These are phyloP conservation scores for Auriculariales sp. DNA, from an alignment of 768 basidiomycete species.

Conservation along the genomic window DNA sequence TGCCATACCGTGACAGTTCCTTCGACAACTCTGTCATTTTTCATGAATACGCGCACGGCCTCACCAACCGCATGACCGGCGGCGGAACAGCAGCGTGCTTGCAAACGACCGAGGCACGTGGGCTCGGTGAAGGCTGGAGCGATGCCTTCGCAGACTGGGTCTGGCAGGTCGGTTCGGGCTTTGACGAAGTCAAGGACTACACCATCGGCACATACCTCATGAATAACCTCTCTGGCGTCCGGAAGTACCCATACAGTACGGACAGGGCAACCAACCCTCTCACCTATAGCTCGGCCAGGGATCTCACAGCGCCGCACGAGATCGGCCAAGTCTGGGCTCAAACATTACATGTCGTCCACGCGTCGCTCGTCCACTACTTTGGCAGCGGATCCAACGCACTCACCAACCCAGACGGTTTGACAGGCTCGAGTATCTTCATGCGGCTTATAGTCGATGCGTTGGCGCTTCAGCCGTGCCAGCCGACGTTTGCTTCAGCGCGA, in stretches of 20 bases:
- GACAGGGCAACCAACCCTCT: conserved; percentile 25
- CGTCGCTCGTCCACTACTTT: conserved; percentile 13
- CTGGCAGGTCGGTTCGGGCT: not conserved
- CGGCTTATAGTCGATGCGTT: conserved; percentile 37
- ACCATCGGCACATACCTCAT: conserved; percentile 23
- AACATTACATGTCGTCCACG: conserved; percentile 22
- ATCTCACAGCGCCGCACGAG: conserved; percentile 31
- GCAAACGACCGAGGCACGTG: conserved; percentile 46
- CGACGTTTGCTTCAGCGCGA: conserved; percentile 26
- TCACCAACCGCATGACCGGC: conserved; percentile 35
- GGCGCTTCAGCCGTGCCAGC: conserved; percentile 30
- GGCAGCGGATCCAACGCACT: conserved; percentile 19
- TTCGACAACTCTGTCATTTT: conserved; percentile 13
- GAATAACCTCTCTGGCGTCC: conserved; percentile 35
- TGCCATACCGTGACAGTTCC: not conserved
- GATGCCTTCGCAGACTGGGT: not conserved
- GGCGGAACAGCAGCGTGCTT: conserved; percentile 44
- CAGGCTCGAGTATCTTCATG: conserved; percentile 37
- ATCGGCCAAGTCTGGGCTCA: conserved; percentile 28
- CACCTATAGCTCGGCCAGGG: conserved; percentile 23
- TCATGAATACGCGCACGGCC: conserved; percentile 32
- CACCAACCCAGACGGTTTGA: conserved; percentile 24
- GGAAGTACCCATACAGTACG: conserved; percentile 32
- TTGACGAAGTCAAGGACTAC: conserved; percentile 22
- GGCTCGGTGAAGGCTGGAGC: conserved; percentile 59